Evolutionary conservation across 345 rosid genomes (phyloP).

Genomic region (Brassica juncea): DNA sequence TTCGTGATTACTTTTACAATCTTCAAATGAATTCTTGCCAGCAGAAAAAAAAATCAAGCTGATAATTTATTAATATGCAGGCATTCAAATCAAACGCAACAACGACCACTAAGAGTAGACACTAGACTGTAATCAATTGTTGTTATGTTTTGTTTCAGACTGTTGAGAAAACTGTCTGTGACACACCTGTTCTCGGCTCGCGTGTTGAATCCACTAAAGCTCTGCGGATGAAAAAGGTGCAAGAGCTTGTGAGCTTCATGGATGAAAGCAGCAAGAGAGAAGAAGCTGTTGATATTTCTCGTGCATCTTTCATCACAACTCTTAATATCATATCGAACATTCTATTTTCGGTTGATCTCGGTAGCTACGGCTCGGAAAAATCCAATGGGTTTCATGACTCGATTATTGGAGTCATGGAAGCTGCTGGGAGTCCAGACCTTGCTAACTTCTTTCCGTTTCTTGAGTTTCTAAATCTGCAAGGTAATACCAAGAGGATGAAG

Average conservation of each 20-base stretch:
- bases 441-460: conserved; percentile 31
- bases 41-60: neutral
- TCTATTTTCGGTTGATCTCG: neutral
- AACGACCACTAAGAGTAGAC: neutral
- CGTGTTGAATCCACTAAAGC: conserved; percentile 19
- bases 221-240: conserved; percentile 15
- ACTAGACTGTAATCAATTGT: neutral
- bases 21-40: neutral
- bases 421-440: conserved; percentile 15
- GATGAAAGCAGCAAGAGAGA: conserved; percentile 20
- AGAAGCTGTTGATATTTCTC: conserved; percentile 6
- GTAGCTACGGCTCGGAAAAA: neutral
- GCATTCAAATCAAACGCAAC: neutral
- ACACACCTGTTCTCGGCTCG: conserved; percentile 18
- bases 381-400: conserved; percentile 11
- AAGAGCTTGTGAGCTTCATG: conserved; percentile 23
- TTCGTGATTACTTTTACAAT: neutral
- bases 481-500: conserved; percentile 16
- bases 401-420: conserved; percentile 15
- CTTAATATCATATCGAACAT: conserved; percentile 33
- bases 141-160: conserved; percentile 9
- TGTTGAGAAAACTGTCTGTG: conserved; percentile 21
- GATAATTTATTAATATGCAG: neutral
- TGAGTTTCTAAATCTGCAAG: conserved; percentile 24
- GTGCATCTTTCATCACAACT: conserved; percentile 1